Evolutionary conservation across 2,329 filamentous ascomycete genomes (phyloP).

Genomic region (Colletotrichum destructivum): DNA sequence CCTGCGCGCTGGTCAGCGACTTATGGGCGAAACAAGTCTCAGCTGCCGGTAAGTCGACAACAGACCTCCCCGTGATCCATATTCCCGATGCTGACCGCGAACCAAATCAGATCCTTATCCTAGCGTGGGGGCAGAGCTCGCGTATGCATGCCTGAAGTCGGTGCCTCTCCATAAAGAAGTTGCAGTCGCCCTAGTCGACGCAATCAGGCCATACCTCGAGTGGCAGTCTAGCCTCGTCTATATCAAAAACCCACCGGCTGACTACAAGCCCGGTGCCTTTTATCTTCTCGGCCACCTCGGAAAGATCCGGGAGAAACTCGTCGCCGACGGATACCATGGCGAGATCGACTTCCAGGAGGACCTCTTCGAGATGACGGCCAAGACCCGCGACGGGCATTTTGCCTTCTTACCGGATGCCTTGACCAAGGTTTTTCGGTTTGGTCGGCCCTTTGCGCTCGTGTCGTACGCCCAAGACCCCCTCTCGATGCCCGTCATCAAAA

Average conservation of each 20-base stretch:
- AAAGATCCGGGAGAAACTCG: constrained; percentile 50
- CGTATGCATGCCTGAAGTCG: constrained; percentile 54
- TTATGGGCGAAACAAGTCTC: not conserved
- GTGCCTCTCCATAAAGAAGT: constrained; percentile 54
- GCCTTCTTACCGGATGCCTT: constrained; percentile 58
- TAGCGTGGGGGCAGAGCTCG: constrained; percentile 52
- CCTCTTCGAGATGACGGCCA: constrained; percentile 55
- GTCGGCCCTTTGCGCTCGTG: constrained; percentile 56
- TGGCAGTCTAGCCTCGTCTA: constrained; percentile 64
- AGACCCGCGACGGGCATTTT: constrained; percentile 59
- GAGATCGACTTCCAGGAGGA: constrained; percentile 60
- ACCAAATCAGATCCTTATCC: not conserved
- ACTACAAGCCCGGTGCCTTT: constrained; percentile 51
- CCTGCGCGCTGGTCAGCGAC: not conserved
- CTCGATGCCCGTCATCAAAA: constrained; percentile 61
- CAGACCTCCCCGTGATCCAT: not conserved
- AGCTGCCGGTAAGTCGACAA: not conserved
- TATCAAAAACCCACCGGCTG: constrained; percentile 65
- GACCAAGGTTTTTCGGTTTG: constrained; percentile 54
- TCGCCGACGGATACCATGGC: constrained; percentile 52
- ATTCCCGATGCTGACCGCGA: not conserved
- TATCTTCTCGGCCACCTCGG: constrained; percentile 43
- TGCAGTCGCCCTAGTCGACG: constrained; percentile 53
- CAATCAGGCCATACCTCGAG: constrained; percentile 57
- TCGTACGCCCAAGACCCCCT: constrained; percentile 54